phyloP scores from a whole-genome alignment of 352 stramenopile genomes.

The Phytophthora cactorum region DNA sequence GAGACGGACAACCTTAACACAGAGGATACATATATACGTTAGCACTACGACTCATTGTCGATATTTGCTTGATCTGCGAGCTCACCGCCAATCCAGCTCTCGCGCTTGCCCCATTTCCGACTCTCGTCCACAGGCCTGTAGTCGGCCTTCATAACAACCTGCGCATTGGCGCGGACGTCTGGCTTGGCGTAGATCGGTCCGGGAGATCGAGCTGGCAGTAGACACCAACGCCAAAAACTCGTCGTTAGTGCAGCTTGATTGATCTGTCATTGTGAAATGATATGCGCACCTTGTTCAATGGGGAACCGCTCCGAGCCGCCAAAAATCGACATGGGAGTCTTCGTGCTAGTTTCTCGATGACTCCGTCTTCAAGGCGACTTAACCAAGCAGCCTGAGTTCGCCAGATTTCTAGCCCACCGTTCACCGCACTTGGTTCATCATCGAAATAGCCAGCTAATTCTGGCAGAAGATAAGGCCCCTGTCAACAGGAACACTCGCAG shows the following conservation, averaged over 20 bases:
- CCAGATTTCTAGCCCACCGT: background rate
- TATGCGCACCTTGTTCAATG: constrained; percentile 59
- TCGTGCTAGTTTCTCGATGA: background rate
- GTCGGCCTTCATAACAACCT: constrained; percentile 79
- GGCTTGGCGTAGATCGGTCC: constrained; percentile 77
- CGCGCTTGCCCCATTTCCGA: constrained; percentile 73
- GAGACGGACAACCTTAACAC: constrained; percentile 43
- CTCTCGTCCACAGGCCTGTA: constrained; percentile 69
- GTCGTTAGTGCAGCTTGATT: background rate
- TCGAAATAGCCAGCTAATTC: constrained; percentile 38
- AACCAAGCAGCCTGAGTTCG: too few species aligned
- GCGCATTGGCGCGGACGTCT: constrained; percentile 60
- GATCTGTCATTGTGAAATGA: background rate
- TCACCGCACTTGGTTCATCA: constrained; percentile 6
- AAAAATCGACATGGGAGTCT: constrained; percentile 76
- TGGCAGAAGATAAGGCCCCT: background rate
- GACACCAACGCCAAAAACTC: background rate
- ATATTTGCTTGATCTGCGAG: background rate
- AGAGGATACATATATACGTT: background rate
- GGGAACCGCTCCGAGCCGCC: constrained; percentile 79
- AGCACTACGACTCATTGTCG: background rate
- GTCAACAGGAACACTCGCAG: too few species aligned
- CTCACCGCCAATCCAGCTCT: constrained; percentile 84
- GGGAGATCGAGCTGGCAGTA: constrained; percentile 55
- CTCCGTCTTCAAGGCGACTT: background rate